Evolutionary conservation across 352 stramenopile species (phyloP).

Genomic region (Thraustochytrium sp.): DNA sequence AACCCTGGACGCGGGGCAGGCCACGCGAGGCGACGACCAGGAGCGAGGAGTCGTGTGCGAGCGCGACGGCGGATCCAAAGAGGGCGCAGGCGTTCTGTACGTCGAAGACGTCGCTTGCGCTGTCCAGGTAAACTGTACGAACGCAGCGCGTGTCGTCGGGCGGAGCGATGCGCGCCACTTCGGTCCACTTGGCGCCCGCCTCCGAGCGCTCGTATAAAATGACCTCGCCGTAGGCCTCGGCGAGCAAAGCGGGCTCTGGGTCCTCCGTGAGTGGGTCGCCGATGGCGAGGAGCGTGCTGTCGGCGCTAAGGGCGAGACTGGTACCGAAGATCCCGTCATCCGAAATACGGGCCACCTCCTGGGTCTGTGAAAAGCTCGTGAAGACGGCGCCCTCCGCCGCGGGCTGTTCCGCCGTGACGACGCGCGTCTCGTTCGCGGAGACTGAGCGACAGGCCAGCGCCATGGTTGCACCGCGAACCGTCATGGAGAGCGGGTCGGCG

Average conservation of each 20-base stretch:
- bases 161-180: neutral
- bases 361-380: no score
- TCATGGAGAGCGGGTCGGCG: neutral
- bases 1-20: neutral
- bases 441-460: neutral
- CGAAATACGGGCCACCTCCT: neutral
- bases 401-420: neutral
- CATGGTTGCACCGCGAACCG: neutral
- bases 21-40: neutral
- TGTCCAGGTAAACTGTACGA: neutral
- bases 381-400: neutral
- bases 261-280: neutral
- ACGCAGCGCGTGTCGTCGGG: neutral
- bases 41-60: neutral
- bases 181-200: neutral
- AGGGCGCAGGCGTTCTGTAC: neutral
- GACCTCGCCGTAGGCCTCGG: neutral
- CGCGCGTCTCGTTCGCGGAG: neutral
- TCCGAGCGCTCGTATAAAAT: neutral
- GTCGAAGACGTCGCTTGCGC: neutral
- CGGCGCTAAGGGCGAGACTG: neutral
- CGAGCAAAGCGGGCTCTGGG: neutral
- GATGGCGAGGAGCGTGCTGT: neutral
- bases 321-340: neutral
- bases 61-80: neutral